Evolutionary conservation across 352 stramenopile genomes (phyloP).

Genomic region (Peronospora farinosa): DNA sequence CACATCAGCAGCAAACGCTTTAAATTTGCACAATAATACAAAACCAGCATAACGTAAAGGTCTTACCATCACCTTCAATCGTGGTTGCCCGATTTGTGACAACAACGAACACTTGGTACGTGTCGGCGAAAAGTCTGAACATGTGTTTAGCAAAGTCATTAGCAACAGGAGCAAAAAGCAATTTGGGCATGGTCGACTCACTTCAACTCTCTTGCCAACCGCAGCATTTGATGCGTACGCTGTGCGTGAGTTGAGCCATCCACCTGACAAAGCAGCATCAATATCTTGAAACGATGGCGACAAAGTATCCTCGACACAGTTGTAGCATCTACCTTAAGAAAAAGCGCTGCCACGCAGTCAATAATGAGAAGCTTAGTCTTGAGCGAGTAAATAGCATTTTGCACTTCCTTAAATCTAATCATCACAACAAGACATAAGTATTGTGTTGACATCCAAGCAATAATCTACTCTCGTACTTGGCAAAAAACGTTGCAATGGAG

Average conservation of each 20-base stretch:
- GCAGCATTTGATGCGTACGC: constrained; percentile 45
- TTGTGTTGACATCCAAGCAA: background rate
- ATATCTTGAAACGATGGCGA: background rate
- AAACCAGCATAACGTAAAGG: background rate
- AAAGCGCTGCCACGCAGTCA: constrained; percentile 62
- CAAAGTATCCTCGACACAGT: background rate
- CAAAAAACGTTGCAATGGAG: constrained; percentile 37
- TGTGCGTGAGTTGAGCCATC: constrained; percentile 34
- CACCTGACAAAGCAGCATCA: constrained; percentile 19
- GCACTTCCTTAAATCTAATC: constrained; percentile 53
- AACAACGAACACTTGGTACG: constrained; percentile 55
- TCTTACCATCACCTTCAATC: constrained; percentile 24
- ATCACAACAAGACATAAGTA: constrained; percentile 1
- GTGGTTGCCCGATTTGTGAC: constrained; percentile 63
- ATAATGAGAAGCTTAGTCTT: constrained; percentile 61
- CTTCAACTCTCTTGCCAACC: constrained; percentile 50
- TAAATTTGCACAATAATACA: background rate
- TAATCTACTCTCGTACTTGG: constrained; percentile 26
- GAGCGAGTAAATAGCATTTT: constrained; percentile 36
- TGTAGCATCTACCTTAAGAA: constrained; percentile 41
- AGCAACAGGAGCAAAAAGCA: background rate
- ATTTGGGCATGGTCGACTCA: constrained; percentile 8
- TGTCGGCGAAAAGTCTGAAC: constrained; percentile 55
- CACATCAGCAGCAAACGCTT: constrained; percentile 5
- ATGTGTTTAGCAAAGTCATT: constrained; percentile 1